Evolutionary conservation across 129 eudicot species (phyloP).

Genomic region (Erigeron canadensis): DNA sequence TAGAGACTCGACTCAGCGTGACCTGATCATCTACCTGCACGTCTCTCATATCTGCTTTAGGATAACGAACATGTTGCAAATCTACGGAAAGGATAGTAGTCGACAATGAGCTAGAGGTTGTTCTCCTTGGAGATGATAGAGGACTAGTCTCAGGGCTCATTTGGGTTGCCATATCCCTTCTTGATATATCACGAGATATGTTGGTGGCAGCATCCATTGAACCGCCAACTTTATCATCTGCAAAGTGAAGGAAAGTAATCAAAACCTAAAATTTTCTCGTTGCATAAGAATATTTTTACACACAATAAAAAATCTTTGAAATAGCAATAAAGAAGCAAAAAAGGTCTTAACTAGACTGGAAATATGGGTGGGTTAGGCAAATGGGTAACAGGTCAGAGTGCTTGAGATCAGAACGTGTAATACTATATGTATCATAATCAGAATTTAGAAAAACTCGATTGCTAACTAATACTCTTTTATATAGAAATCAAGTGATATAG

Average conservation of each 20-base stretch:
- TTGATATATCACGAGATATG: slow-evolving; percentile 58
- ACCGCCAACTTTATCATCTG: slow-evolving; percentile 53
- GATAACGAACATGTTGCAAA: slow-evolving; percentile 36
- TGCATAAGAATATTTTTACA: not conserved
- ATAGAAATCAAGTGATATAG: not conserved
- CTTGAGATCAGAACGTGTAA: not conserved
- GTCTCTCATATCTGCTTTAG: slow-evolving; percentile 66
- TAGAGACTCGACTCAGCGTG: slow-evolving; percentile 60
- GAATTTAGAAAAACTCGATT: too few relatives aligned
- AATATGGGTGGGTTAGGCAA: not conserved
- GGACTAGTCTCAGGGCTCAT: slow-evolving; percentile 90
- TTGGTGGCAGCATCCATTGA: slow-evolving; percentile 34
- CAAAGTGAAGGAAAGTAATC: slow-evolving; percentile 22
- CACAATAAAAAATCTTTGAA: slow-evolving; percentile 1
- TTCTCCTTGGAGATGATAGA: slow-evolving; percentile 50
- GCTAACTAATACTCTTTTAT: not conserved
- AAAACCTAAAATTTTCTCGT: not conserved
- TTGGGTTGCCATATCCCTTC: slow-evolving; percentile 98
- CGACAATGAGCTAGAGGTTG: slow-evolving; percentile 47
- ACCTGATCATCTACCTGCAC: slow-evolving; percentile 82
- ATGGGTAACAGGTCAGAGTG: not conserved
- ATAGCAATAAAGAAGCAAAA: not conserved
- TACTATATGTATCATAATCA: too few relatives aligned
- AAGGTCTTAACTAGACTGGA: not conserved
- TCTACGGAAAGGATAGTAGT: slow-evolving; percentile 44